phyloP scores from a whole-genome alignment of 148 eudicot genomes.

The Fagopyrum homotropicum region DNA sequence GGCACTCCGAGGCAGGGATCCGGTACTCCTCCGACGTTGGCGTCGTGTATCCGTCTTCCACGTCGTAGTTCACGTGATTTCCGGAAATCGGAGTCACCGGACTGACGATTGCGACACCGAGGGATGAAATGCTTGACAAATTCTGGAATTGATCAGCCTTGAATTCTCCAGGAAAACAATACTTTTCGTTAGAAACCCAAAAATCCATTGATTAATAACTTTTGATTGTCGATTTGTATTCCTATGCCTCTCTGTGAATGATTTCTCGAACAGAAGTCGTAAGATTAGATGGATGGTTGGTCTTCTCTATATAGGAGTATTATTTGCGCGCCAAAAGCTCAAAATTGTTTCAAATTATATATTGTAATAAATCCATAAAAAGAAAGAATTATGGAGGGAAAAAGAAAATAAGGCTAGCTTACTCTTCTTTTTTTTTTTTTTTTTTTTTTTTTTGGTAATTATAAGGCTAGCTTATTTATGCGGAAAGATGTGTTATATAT shows the following conservation, averaged over 20 bases:
- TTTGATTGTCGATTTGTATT: neutral
- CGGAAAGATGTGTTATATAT: neutral
- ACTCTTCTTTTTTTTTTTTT: no score
- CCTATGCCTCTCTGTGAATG: neutral
- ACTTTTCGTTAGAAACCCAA: neutral
- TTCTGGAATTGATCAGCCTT: neutral
- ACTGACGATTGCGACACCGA: neutral
- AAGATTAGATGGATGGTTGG: neutral
- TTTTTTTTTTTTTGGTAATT: no score
- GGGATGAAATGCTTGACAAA: neutral
- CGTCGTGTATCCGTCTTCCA: constrained; percentile 6
- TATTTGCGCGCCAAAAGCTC: constrained; percentile 2
- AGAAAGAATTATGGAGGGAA: constrained; percentile 4
- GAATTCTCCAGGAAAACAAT: neutral
- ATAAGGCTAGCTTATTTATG: neutral
- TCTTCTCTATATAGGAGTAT: neutral
- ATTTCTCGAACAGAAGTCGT: no score
- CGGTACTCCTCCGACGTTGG: constrained; percentile 4
- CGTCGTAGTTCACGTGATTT: neutral
- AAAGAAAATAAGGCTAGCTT: neutral
- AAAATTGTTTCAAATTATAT: neutral
- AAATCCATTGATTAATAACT: neutral
- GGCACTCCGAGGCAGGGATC: neutral
- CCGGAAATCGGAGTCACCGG: neutral
- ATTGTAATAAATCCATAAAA: neutral